Percentiles rank a stretch among this genome's conserved stretches.
These are phyloP conservation scores for Coemansia sp. DNA, from an alignment of 192 early-diverging fungal genomes.

Conservation along the genomic window DNA sequence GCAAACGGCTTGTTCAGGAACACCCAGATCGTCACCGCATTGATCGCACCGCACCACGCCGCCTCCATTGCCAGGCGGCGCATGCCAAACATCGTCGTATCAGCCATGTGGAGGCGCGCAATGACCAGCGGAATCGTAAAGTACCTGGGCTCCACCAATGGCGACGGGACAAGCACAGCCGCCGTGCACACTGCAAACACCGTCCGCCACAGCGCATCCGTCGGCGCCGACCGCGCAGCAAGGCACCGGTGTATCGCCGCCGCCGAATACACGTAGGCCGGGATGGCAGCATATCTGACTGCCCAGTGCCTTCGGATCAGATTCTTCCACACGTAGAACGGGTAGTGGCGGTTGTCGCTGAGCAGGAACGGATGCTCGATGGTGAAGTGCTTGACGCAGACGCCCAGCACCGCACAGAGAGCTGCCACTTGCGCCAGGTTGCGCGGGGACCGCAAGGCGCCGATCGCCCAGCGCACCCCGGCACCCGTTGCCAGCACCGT, in stretches of 20 bases:
- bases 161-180: constrained; percentile 81
- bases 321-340: constrained; percentile 93
- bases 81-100: constrained; percentile 16
- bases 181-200: constrained; percentile 58
- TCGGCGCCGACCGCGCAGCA: constrained; percentile 28
- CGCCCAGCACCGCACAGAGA: constrained; percentile 20
- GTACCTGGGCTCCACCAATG: constrained; percentile 93
- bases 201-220: constrained; percentile 57
- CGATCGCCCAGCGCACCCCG: no score
- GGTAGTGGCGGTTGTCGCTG: constrained; percentile 93
- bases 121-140: constrained; percentile 86
- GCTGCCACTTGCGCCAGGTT: neutral
- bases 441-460: neutral
- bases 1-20: constrained; percentile 76
- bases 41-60: constrained; percentile 59
- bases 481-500: constrained; percentile 22
- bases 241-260: constrained; percentile 35
- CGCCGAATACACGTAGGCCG: constrained; percentile 60
- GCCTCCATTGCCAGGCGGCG: constrained; percentile 48
- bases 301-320: constrained; percentile 61
- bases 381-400: constrained; percentile 59
- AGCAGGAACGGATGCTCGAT: constrained; percentile 92
- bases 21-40: constrained; percentile 68
- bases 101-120: constrained; percentile 64
- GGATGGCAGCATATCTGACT: constrained; percentile 63